phyloP scores from a whole-genome alignment of 1,139 yeast genomes.

The Saccharomycopsis hybrid region DNA sequence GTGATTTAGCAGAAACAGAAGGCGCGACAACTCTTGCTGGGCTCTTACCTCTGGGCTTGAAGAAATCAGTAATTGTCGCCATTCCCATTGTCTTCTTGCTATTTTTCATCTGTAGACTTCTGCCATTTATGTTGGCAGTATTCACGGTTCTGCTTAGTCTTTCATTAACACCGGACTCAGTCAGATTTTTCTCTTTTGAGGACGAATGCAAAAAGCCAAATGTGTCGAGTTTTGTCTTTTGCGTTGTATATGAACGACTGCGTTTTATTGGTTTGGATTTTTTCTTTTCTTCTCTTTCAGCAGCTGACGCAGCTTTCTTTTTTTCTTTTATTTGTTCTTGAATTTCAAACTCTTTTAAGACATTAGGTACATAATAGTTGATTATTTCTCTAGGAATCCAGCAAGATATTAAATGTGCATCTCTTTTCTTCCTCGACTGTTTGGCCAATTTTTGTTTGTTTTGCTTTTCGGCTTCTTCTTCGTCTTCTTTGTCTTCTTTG shows the following conservation, averaged over 20 bases:
- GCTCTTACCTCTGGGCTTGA: background rate
- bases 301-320: background rate
- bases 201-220: background rate
- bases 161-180: too few species aligned
- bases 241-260: background rate
- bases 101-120: background rate
- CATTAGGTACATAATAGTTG: conserved; percentile 11
- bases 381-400: conserved; percentile 14
- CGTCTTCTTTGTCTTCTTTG: background rate
- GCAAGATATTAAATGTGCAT: conserved; percentile 2
- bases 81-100: background rate
- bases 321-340: background rate
- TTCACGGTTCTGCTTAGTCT: too few species aligned
- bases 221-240: conserved; percentile 8
- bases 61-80: background rate
- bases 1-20: too few species aligned
- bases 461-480: background rate
- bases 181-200: background rate
- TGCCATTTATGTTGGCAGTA: too few species aligned
- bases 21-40: too few species aligned
- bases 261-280: background rate
- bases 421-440: background rate
- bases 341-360: conserved; percentile 7
- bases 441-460: background rate
- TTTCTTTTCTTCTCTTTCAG: background rate